Conservation (phyloP, 176 grass and related monocot species). For the Ananas comosus region DNA sequence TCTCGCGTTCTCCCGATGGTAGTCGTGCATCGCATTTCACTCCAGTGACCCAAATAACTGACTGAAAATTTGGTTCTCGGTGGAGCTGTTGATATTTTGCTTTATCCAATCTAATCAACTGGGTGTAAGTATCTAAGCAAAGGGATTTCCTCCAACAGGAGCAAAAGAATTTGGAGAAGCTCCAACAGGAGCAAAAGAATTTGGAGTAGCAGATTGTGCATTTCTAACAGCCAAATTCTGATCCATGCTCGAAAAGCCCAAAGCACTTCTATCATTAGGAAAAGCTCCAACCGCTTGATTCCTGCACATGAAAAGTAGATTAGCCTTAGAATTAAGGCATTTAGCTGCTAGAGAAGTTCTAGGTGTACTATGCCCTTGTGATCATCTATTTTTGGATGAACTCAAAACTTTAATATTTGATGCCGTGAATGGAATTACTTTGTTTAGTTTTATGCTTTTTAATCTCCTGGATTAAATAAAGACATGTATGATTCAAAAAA, state of each 20-base stretch:
- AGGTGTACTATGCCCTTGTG: background rate
- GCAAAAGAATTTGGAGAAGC: constrained; percentile 16
- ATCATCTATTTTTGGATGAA: background rate
- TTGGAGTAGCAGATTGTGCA: constrained; percentile 19
- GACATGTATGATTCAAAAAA: background rate
- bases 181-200: constrained; percentile 21
- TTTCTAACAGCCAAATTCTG: constrained; percentile 26
- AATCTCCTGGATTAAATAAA: background rate
- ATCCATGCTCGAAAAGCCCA: constrained; percentile 24
- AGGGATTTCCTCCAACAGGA: constrained; percentile 48
- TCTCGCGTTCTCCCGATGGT: too few relatives aligned
- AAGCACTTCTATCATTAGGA: constrained; percentile 8
- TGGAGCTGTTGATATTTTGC: too few relatives aligned
- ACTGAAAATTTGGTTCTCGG: too few relatives aligned
- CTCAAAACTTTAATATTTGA: too few relatives aligned
- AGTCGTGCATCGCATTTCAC: too few relatives aligned
- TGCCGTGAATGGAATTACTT: too few relatives aligned
- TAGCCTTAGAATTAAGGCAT: background rate
- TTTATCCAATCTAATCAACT: too few relatives aligned
- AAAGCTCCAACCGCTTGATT: constrained; percentile 29
- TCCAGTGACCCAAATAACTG: too few relatives aligned
- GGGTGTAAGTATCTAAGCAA: constrained; percentile 20
- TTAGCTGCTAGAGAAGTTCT: background rate
- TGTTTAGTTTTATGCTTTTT: background rate
- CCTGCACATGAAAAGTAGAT: constrained; percentile 22